Evolutionary conservation across 306 rosid species (phyloP), one percentile per base, ranked within the genome.

Genomic region (Argentina anserina): DNA sequence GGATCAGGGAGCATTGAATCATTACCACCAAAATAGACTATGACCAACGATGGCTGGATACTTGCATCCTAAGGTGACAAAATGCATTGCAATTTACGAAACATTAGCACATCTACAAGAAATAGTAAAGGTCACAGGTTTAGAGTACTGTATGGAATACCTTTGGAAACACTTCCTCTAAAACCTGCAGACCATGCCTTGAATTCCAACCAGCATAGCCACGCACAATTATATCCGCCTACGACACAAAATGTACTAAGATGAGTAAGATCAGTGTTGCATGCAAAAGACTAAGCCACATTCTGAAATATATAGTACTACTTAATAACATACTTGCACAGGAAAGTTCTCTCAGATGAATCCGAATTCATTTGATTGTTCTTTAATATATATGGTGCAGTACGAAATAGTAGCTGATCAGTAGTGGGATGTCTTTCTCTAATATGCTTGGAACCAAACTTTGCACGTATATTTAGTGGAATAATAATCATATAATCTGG

Each of bases 1-100:
- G 96, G 89, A 75, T 82, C 83, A 3, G 88, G 86, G 49, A 26
- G 81, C 46, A 78, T 15, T 18, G 92, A 78, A 84, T 93, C 98
- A 80, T 93, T 93, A 9, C 97, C 98, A 3, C 98, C 98, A 63
- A 93, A 93, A 74, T 93, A 93, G 49, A 89, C 90, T 21, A 93
- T 87, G 45, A 90, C 75, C 86, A 93, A 62, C 0, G 87, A 81
- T 15, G 97, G 98, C 66, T 93, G 97, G n/a, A 71, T 29, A 1
- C 58, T 62, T 5, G 86, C 87, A 75, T 83, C 87, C 98, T 88
- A 58, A 52, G 28, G 58, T 45, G 66, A 31, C 43, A 39, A 61
- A 61, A 76, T 36, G 36, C 47, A 70, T 6, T 45, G 21, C 12
- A 52, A 42, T n/a, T n/a, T n/a, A n/a, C n/a, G n/a, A n/a, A 69